Evolutionary conservation across 768 basidiomycete genomes (phyloP), one percentile per base, ranked within the genome.

Genomic region (Agrocybe praecox): DNA sequence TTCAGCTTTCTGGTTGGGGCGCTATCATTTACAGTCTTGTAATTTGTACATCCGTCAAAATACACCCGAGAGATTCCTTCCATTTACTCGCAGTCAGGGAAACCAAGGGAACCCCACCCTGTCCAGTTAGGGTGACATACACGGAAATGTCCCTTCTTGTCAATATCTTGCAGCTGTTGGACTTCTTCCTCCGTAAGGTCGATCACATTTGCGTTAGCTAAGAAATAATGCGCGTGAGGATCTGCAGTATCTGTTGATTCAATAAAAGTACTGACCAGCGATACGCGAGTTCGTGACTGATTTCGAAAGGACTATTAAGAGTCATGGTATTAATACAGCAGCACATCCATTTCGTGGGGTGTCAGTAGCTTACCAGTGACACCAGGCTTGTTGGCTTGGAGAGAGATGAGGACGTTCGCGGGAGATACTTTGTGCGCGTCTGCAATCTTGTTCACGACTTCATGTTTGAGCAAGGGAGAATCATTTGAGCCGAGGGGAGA

Each of bases 401-500:
- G 78, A 2, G 87, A 87, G 53, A 92, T 75, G 53, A 92, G 77
- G 53, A 93, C 70, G 49, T 84, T 88, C n/a, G 87, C 83, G 12
- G 86, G 82, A 8, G 74, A 62, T 26, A 87, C 85, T 9, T 66
- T 64, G 72, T 91, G 72, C 67, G 85, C 86, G 54, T 78, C 73
- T 1, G 90, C 89, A 43, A 94, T 77, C 70, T 78, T 79, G 55
- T 71, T 70, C 48, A 93, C 84, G 26, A 83, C 72, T 14, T 77
- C 75, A 67, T 92, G 84, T 46, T 73, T 70, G 60, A 88, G 75
- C 19, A 93, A 79, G 15, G 88, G 90, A 0, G 88, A 85, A 64
- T 81, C 76, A 62, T 86, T 80, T 15, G 86, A 89, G 52, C 88
- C 92, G 2, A 94, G 81, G 10, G 91, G 89, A 1, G 88, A 93